Evolutionary conservation across 352 stramenopile genomes (phyloP), one percentile per base, ranked within the genome.

Genomic region (Phytophthora quininea): DNA sequence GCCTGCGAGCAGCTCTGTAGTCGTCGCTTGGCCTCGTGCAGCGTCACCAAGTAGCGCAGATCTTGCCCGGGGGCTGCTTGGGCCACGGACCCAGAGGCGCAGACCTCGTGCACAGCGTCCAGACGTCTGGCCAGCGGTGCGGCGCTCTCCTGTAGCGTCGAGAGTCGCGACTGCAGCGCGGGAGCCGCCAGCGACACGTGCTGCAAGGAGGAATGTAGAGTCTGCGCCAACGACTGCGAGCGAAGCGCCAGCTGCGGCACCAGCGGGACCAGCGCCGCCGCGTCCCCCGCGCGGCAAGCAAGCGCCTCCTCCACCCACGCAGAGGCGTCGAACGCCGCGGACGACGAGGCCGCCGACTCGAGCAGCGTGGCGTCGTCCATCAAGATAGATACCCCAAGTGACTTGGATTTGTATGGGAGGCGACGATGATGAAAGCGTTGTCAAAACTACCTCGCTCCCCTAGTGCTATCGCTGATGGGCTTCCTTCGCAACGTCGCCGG

Each of bases 291-390:
- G 27, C 53, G 59, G 11, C 81, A 70, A 49, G 82, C 65, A 56
- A 93, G 65, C 33, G 78, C 82, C 47, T 90, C 74, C 69, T 93
- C 85, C 30, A 87, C 73, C 82, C 82, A 93, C 60, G 81, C 81
- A 70, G 84, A 91, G 51, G 76, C 80, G 63, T 93, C 79, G 64
- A 93, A 93, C 47, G 60, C 74, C 19, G 73, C 54, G 50, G 73
- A 76, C 19, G 53, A 56, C 43, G 87, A 89, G 37, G 76, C 69
- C 19, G 76, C 67, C 30, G 84, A 81, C 55, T 80, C 77, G 48
- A 89, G 53, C 53, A 79, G 51, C 37, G 61, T 48, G n/a, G 51
- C 31, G 30, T 77, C 69, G 48, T 55, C 57, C 56, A 65, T 71
- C 2, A 38, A 40, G 35, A 40, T 40, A 11, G 35, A 11, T 6